Evolutionary conservation across 805 yeast genomes (phyloP).

Genomic region (Kodamaea hsintzibuensis): DNA sequence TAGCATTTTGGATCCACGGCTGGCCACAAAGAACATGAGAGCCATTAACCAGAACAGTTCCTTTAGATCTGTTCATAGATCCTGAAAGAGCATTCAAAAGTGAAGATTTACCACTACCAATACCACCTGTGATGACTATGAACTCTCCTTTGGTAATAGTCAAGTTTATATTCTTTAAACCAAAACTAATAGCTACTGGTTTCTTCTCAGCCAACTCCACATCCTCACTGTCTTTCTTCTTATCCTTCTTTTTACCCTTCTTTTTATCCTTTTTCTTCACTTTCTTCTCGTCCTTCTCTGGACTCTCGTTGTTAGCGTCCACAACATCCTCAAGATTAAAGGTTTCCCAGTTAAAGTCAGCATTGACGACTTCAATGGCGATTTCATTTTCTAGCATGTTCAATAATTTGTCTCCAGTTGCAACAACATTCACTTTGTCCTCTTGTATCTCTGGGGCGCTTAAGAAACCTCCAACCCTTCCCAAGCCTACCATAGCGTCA

Average conservation of each 20-base stretch:
- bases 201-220: background rate
- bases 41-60: conserved; percentile 56
- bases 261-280: background rate
- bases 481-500: conserved; percentile 65
- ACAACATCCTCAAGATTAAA: conserved; percentile 19
- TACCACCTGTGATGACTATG: conserved; percentile 73
- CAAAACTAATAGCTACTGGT: background rate
- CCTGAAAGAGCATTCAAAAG: conserved; percentile 72
- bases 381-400: conserved; percentile 28
- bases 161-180: conserved; percentile 51
- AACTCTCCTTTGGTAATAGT: conserved; percentile 64
- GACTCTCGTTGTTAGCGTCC: conserved; percentile 13
- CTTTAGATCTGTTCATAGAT: conserved; percentile 57
- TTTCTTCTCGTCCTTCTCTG: background rate
- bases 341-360: conserved; percentile 66
- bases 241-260: background rate
- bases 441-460: conserved; percentile 38
- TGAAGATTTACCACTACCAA: conserved; percentile 83
- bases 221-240: background rate
- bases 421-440: conserved; percentile 30
- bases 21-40: conserved; percentile 55
- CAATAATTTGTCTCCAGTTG: conserved; percentile 20
- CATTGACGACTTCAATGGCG: conserved; percentile 53
- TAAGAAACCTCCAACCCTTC: conserved; percentile 56
- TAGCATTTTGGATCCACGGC: conserved; percentile 85